Percentiles rank a stretch among this genome's conserved stretches.
Evolutionary conservation across 140 eudicot species (phyloP).

Genomic region (Erigeron philadelphicus): DNA sequence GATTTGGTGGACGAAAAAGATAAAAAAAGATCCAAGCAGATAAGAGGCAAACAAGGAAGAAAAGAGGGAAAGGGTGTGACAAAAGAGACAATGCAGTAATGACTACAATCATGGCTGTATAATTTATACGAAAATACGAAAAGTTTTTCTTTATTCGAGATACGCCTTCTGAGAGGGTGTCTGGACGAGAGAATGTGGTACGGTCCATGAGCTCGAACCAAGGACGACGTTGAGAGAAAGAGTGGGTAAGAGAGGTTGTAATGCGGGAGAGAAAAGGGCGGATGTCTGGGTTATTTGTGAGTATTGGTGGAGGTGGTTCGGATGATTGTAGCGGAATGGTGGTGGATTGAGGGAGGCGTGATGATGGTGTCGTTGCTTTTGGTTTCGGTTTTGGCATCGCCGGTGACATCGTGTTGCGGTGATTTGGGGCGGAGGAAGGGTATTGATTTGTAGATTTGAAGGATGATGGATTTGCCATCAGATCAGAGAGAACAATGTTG

Average conservation of each 20-base stretch:
- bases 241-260: conserved; percentile 47
- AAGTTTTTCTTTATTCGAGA: conserved; percentile 65
- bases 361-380: not conserved
- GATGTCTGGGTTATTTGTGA: conserved; percentile 47
- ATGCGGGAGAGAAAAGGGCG: conserved; percentile 57
- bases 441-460: not conserved
- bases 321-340: conserved; percentile 16
- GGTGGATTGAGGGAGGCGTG: conserved; percentile 27
- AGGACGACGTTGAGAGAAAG: conserved; percentile 69
- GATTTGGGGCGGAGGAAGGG: not conserved
- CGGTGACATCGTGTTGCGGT: not conserved
- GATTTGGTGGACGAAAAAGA: conserved; percentile 64
- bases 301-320: conserved; percentile 23
- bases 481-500: not conserved
- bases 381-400: not conserved
- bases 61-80: conserved; percentile 73
- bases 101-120: conserved; percentile 41
- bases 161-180: conserved; percentile 52
- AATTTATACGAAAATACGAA: conserved; percentile 68
- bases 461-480: not conserved
- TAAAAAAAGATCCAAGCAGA: conserved; percentile 76
- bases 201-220: conserved; percentile 73
- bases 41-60: conserved; percentile 53
- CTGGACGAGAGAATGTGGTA: conserved; percentile 64
- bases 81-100: conserved; percentile 58